Evolutionary conservation across 23 red algal genomes (phyloP).

Genomic region (Cyanidioschyzon merolae): DNA sequence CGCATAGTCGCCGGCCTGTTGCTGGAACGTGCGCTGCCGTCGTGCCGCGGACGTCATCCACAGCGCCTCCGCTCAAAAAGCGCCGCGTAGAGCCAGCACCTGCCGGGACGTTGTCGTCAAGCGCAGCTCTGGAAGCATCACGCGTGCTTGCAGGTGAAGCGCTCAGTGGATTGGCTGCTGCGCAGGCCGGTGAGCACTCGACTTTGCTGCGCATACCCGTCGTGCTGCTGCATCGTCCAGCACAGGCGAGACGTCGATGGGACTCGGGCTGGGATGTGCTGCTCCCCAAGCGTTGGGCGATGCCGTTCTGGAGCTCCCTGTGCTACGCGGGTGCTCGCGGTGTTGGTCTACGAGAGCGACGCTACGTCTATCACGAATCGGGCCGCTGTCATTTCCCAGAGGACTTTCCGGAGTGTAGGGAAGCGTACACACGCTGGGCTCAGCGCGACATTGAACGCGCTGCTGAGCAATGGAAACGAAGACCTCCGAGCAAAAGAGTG

Average conservation of each 20-base stretch:
- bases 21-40: too few species aligned
- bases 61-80: too few species aligned
- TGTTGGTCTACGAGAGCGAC: constrained; percentile 47
- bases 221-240: neutral
- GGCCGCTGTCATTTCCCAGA: constrained; percentile 9
- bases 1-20: too few species aligned
- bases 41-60: too few species aligned
- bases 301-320: constrained; percentile 57
- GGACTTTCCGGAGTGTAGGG: neutral
- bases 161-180: too few species aligned
- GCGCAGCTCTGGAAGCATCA: too few species aligned
- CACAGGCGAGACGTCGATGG: neutral
- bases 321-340: constrained; percentile 43
- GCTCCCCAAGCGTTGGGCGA: constrained; percentile 41
- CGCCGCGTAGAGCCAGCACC: too few species aligned
- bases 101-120: too few species aligned
- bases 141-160: too few species aligned
- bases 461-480: neutral
- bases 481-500: constrained; percentile 13
- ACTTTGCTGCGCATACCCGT: too few species aligned
- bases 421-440: neutral
- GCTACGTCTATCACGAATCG: constrained; percentile 17
- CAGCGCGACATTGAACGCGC: neutral
- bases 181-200: too few species aligned
- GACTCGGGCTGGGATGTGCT: constrained; percentile 52